Conservation (phyloP, 2,329 filamentous ascomycete species). For the Diaporthe vexans region DNA sequence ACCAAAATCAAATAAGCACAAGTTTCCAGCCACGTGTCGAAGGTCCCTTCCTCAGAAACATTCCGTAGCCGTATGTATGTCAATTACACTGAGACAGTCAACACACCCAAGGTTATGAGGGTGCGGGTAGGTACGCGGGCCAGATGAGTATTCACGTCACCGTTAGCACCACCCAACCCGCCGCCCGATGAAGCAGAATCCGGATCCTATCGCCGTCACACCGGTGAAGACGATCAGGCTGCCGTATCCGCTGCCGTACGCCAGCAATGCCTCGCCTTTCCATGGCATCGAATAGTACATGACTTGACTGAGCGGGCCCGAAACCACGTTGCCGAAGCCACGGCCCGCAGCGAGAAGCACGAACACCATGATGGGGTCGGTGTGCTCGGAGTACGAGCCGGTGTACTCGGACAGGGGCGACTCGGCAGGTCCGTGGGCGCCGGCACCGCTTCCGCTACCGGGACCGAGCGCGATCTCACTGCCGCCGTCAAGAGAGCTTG, state of each 20-base stretch:
- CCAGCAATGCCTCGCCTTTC: slow-evolving; percentile 55
- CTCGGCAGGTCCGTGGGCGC: neutral
- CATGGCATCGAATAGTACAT: slow-evolving; percentile 63
- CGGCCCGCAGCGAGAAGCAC: slow-evolving; percentile 70
- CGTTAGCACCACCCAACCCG: slow-evolving; percentile 51
- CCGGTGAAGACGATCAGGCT: slow-evolving; percentile 70
- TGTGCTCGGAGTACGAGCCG: slow-evolving; percentile 40
- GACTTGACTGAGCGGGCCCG: slow-evolving; percentile 68
- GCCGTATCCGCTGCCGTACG: slow-evolving; percentile 66
- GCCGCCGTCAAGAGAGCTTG: slow-evolving; percentile 41
- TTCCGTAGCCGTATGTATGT: slow-evolving; percentile 15
- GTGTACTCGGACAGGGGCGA: slow-evolving; percentile 31
- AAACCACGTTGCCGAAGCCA: slow-evolving; percentile 72
- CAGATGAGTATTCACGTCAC: neutral
- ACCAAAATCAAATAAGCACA: neutral
- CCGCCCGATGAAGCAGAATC: slow-evolving; percentile 60
- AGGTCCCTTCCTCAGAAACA: neutral
- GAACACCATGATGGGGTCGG: slow-evolving; percentile 69
- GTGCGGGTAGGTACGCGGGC: neutral
- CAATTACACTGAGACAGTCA: slow-evolving; percentile 14
- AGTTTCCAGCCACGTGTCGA: neutral
- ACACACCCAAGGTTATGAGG: neutral
- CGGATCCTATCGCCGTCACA: slow-evolving; percentile 63
- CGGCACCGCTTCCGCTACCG: slow-evolving; percentile 21
- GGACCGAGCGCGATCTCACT: slow-evolving; percentile 36